These are phyloP conservation scores for Mucor piriformis DNA, from an alignment of 371 early-diverging fungal species.

Conservation along the genomic window DNA sequence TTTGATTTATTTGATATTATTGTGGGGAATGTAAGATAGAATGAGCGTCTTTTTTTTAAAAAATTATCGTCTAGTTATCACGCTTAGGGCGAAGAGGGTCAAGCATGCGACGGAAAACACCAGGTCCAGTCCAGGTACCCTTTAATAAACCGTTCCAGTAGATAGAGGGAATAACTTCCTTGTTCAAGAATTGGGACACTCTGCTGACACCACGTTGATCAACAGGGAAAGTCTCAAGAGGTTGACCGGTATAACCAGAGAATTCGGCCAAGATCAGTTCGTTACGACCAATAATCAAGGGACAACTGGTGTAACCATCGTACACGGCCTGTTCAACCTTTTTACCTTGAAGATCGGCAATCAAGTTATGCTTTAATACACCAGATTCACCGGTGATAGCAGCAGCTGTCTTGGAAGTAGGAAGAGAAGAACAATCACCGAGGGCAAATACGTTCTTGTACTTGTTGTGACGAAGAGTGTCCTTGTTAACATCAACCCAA, in stretches of 20 bases:
- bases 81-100: constrained; percentile 41
- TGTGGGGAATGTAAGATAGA: background rate
- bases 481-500: constrained; percentile 82
- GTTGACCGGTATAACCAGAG: constrained; percentile 78
- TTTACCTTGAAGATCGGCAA: constrained; percentile 64
- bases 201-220: constrained; percentile 77
- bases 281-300: constrained; percentile 73
- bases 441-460: constrained; percentile 81
- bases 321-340: constrained; percentile 57
- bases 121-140: constrained; percentile 83
- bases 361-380: constrained; percentile 77
- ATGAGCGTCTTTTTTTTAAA: background rate
- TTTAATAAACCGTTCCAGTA: constrained; percentile 81
- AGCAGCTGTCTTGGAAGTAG: constrained; percentile 93
- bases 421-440: constrained; percentile 83
- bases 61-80: constrained; percentile 15
- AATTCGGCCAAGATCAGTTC: constrained; percentile 89
- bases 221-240: constrained; percentile 84
- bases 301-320: constrained; percentile 89
- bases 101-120: constrained; percentile 59
- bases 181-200: constrained; percentile 71
- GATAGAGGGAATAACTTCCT: constrained; percentile 74
- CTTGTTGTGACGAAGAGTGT: constrained; percentile 78
- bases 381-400: constrained; percentile 84
- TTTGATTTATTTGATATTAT: no score